Base-by-base conservation (phyloP, 179 eudicot species). In the Beta macrorhiza region DNA sequence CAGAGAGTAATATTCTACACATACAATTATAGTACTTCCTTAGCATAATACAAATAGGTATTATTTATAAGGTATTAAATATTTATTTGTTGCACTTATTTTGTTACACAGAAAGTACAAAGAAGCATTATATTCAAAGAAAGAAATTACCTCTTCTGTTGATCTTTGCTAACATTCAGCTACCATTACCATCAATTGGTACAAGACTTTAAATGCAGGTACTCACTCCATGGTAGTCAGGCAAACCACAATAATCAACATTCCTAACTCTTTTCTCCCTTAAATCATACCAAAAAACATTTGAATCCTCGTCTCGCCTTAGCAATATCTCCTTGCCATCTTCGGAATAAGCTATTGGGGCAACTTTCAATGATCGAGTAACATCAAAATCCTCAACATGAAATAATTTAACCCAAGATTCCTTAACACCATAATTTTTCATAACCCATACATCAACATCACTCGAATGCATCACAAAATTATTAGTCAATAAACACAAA, bases 391-490 rank as follows among this genome's bases (percentile, higher is more conserved):
- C 79, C 56, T 29, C 47, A 19, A 70, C 5, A 19, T 47, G 47
- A 22, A 83, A 80, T n/a, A 80, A 14, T 47, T 68, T 69, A 2
- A 52, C 32, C 86, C 78, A 83, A 17, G 78, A 76, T 8, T 80
- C 72, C 49, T 62, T 49, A 59, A 70, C 83, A 70, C 83, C 80
- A 19, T 83, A 80, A 45, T 80, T 79, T 8, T 83, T 80, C 83
- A 83, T 79, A 56, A 83, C 52, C 80, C 86, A 83, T 49, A 83
- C 67, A 52, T 76, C 72, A 15, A 58, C 37, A 20, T 45, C 47
- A 11, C 59, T 44, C n/a, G 20, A 47, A 11, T 57, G 0, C 1
- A 16, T 53, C 1, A 22, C 15, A 42, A 19, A 9, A 25, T 44
- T 51, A 32, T 19, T 59, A 15, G 69, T 32, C 29, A 83, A 4